Conservation (phyloP, 2,329 filamentous ascomycete species). For the Microascus cirrosus region DNA sequence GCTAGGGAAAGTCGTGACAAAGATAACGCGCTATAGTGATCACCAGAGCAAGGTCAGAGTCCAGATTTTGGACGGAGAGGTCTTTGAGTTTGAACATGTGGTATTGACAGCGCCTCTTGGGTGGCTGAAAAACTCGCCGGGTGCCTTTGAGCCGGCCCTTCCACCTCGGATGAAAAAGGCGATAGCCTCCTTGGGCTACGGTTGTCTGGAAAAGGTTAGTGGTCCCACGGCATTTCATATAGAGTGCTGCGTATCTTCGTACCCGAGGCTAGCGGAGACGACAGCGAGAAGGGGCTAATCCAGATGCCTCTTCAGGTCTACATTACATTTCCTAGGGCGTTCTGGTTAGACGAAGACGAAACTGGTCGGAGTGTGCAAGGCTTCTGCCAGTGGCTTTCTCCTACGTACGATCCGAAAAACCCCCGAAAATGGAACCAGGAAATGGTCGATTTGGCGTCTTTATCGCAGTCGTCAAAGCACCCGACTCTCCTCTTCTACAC, state of each 20-base stretch:
- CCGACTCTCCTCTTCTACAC: slow-evolving; percentile 81
- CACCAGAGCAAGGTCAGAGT: slow-evolving; percentile 26
- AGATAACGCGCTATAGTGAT: slow-evolving; percentile 22
- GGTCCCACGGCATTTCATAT: background rate
- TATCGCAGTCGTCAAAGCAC: slow-evolving; percentile 48
- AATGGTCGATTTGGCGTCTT: slow-evolving; percentile 62
- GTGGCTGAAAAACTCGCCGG: slow-evolving; percentile 44
- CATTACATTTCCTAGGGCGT: slow-evolving; percentile 62
- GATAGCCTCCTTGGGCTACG: slow-evolving; percentile 56
- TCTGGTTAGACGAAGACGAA: slow-evolving; percentile 48
- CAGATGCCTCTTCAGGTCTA: slow-evolving; percentile 27
- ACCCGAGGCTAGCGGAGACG: background rate
- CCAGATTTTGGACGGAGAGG: slow-evolving; percentile 30
- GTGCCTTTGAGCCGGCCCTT: slow-evolving; percentile 49
- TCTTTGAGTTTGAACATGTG: slow-evolving; percentile 51
- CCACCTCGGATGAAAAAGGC: slow-evolving; percentile 45
- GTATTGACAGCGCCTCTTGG: slow-evolving; percentile 59
- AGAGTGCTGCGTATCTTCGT: background rate
- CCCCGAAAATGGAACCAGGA: slow-evolving; percentile 62
- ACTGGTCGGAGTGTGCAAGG: slow-evolving; percentile 38
- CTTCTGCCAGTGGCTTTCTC: slow-evolving; percentile 67
- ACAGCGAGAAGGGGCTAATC: background rate
- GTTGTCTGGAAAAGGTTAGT: slow-evolving; percentile 57
- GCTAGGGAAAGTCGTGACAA: slow-evolving; percentile 33
- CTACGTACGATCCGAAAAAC: slow-evolving; percentile 53